A percentile compares a stretch with the other conserved stretches of the same genome.
Conservation (phyloP, 2,329 filamentous ascomycete genomes). For the Verticillium nubilum region DNA sequence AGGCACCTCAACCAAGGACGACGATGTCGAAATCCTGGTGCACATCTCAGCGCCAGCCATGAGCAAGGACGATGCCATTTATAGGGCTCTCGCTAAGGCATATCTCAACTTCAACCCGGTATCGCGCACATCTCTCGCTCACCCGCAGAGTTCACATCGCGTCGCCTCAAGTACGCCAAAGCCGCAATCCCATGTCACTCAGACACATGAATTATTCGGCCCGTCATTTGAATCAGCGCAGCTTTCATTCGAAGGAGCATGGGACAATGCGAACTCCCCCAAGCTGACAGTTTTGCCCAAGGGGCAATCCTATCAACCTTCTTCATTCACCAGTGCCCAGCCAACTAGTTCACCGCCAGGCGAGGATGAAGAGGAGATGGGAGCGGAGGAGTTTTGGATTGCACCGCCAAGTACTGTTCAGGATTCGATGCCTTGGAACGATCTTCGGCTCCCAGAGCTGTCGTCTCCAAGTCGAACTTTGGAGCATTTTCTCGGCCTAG, state of each 20-base stretch:
- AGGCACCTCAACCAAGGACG: background rate
- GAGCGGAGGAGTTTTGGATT: background rate
- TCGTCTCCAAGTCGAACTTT: slow-evolving; percentile 46
- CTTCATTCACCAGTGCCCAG: background rate
- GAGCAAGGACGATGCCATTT: slow-evolving; percentile 39
- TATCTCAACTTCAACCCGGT: slow-evolving; percentile 43
- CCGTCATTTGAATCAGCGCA: slow-evolving; percentile 18
- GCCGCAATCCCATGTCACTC: background rate
- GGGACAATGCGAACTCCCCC: slow-evolving; percentile 36
- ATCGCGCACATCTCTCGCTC: slow-evolving; percentile 4
- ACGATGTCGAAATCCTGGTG: slow-evolving; percentile 47
- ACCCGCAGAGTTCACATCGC: background rate
- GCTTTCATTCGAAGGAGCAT: slow-evolving; percentile 38
- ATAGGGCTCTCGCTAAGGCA: slow-evolving; percentile 42
- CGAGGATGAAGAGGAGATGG: background rate
- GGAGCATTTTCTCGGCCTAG: slow-evolving; percentile 28
- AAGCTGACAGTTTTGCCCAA: slow-evolving; percentile 7
- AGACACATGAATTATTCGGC: background rate
- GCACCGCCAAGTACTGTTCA: slow-evolving; percentile 44
- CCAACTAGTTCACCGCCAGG: background rate
- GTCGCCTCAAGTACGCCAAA: background rate
- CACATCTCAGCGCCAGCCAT: slow-evolving; percentile 48
- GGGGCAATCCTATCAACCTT: background rate
- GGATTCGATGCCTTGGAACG: slow-evolving; percentile 46
- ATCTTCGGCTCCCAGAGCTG: slow-evolving; percentile 22